phyloP scores from a whole-genome alignment of 441 rosid genomes.

The California macrophylla region DNA sequence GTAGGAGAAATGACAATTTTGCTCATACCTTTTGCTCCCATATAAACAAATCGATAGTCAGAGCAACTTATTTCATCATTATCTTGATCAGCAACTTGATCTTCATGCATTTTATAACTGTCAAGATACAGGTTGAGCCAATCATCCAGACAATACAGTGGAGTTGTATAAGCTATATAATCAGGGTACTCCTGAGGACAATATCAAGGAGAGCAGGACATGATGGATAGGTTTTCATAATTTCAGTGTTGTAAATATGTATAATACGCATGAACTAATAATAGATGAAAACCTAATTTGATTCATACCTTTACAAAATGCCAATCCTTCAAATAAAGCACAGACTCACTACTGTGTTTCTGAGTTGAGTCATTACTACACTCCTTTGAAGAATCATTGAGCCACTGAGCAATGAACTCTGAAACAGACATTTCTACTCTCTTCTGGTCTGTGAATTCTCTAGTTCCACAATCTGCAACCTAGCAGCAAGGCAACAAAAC shows the following conservation, averaged over 20 bases:
- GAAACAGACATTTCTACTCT: slow-evolving; percentile 70
- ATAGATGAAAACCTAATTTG: not conserved
- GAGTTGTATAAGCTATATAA: slow-evolving; percentile 65
- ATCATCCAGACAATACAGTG: slow-evolving; percentile 57
- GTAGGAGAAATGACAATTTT: slow-evolving; percentile 12
- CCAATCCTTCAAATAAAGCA: slow-evolving; percentile 89
- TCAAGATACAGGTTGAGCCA: slow-evolving; percentile 88
- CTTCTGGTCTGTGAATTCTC: slow-evolving; percentile 78
- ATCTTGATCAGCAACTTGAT: slow-evolving; percentile 39
- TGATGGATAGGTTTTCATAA: slow-evolving; percentile 2
- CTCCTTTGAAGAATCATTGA: slow-evolving; percentile 16
- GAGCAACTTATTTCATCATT: slow-evolving; percentile 62
- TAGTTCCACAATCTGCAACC: slow-evolving; percentile 80
- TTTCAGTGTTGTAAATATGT: not conserved
- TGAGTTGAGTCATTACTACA: slow-evolving; percentile 12
- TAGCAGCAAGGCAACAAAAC: slow-evolving; percentile 14
- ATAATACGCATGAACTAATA: not conserved
- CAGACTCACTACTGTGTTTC: slow-evolving; percentile 24
- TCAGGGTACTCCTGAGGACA: slow-evolving; percentile 75
- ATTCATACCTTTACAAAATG: slow-evolving; percentile 71
- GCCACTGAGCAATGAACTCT: slow-evolving; percentile 57
- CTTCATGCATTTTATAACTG: slow-evolving; percentile 55
- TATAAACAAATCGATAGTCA: slow-evolving; percentile 90
- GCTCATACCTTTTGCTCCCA: slow-evolving; percentile 84
- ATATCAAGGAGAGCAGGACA: not conserved